Base-by-base conservation (phyloP, 805 yeast species). In the Yarrowia sp. region DNA sequence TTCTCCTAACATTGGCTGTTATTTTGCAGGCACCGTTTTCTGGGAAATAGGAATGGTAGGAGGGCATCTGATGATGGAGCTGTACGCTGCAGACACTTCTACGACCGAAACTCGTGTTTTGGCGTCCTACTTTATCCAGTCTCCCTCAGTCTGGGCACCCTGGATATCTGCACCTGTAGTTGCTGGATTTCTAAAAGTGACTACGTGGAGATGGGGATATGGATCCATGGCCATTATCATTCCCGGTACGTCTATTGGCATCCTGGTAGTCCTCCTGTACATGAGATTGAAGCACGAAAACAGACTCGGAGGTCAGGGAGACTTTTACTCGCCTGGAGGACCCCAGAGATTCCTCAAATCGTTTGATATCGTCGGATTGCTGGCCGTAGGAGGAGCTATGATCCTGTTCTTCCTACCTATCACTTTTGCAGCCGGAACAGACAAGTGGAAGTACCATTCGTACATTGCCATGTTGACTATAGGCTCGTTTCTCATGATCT, bases 171-270 rank as follows among this genome's bases (percentile, higher is more conserved):
- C 61, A 6, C 61, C 61, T 8, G 61, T 54, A 3, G 61, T 54
- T 3, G 61, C 61, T 7, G 61, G 61, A 1, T 54, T 54, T 46
- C 46, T 82, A 40, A 77, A 76, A 64, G 73, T 74, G 51, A 77
- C 80, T 46, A 78, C 78, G 41, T 81, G 84, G 84, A 74, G 82
- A 73, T 81, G 83, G 83, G 83, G 81, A 40, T 80, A 76, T 68
- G 83, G 82, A 65, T 76, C 79, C 71, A 81, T 80, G 70, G 77
- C 80, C 26, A 78, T 81, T 49, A 76, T 81, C 40, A 74, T 76
- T 68, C 82, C 83, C 4, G 77, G 61, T n/a, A 54, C 61, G 4
- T 36, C 46, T 9, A 26, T 54, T n/a, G 61, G 61, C 4, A 38
- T 54, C 14, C 24, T 54, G 2, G 22, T 54, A 14, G 26, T 35